Conservation (phyloP, 306 rosid species). For the Castanea crenata region DNA sequence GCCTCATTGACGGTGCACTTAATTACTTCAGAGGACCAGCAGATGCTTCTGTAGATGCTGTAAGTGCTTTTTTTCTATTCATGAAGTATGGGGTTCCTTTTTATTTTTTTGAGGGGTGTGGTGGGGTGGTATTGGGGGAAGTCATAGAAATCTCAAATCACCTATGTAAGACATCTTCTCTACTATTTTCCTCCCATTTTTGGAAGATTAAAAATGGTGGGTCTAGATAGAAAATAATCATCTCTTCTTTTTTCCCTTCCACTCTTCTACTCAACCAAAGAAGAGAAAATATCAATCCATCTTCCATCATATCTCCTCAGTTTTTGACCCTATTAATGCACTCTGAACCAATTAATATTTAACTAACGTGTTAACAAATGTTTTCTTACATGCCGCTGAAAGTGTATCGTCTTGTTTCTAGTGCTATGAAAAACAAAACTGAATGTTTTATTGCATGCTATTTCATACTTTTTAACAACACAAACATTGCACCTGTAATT, state of each 20-base stretch:
- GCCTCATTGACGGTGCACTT: slow-evolving; percentile 48
- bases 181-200: no score
- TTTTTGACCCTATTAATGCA: no score
- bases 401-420: not conserved
- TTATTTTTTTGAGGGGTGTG: not conserved
- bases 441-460: not conserved
- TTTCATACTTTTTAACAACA: not conserved
- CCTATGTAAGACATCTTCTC: no score
- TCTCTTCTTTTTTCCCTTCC: not conserved
- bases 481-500: not conserved
- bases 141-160: no score
- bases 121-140: no score
- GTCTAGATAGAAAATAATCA: no score
- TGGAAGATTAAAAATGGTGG: no score
- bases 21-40: slow-evolving; percentile 52
- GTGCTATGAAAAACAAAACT: not conserved
- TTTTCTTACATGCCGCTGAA: not conserved
- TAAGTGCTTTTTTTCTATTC: slow-evolving; percentile 13
- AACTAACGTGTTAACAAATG: not conserved
- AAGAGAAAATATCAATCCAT: no score
- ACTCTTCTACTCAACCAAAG: no score
- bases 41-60: slow-evolving; percentile 53
- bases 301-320: no score
- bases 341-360: not conserved
- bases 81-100: not conserved